Conservation (phyloP, 2,329 filamentous ascomycete genomes). For the Bipolaris bicolor region DNA sequence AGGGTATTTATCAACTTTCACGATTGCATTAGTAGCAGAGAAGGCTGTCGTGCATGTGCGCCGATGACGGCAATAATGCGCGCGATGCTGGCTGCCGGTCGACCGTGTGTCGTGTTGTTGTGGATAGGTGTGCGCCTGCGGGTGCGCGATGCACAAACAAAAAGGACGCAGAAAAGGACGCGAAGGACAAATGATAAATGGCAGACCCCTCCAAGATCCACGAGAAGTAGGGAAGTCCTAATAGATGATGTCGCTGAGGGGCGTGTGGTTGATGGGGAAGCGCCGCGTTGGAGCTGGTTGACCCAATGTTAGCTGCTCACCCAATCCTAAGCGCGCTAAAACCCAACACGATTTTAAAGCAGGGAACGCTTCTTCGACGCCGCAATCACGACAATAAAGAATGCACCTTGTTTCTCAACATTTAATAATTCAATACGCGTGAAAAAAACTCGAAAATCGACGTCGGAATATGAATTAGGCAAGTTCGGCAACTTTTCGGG, state of each 20-base stretch:
- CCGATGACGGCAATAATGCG: conserved; percentile 20
- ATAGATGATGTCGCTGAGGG: conserved; percentile 24
- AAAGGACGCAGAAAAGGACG: conserved; percentile 6
- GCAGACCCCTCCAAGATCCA: conserved; percentile 18
- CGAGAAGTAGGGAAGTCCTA: conserved; percentile 16
- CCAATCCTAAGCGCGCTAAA: conserved; percentile 24
- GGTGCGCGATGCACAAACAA: conserved; percentile 26
- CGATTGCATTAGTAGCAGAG: conserved; percentile 34
- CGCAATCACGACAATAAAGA: conserved; percentile 25
- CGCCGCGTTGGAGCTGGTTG: conserved; percentile 19
- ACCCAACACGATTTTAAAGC: conserved; percentile 17
- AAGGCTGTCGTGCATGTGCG: conserved; percentile 29
- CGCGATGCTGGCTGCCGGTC: conserved; percentile 28
- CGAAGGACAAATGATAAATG: conserved; percentile 17
- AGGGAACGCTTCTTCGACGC: conserved; percentile 25
- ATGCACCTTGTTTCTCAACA: conserved; percentile 18
- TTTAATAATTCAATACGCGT: conserved; percentile 2
- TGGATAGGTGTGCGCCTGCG: conserved; percentile 22
- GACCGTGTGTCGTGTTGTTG: conserved; percentile 31
- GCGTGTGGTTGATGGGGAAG: conserved; percentile 30
- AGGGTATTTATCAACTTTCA: conserved; percentile 12
- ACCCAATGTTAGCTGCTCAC: conserved; percentile 22
- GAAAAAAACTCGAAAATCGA: conserved; percentile 8
- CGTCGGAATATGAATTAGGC: background rate
- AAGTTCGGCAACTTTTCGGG: conserved; percentile 36